These are phyloP conservation scores for Exophiala calicioides DNA, from an alignment of 2,329 filamentous ascomycete genomes.

Conservation along the genomic window DNA sequence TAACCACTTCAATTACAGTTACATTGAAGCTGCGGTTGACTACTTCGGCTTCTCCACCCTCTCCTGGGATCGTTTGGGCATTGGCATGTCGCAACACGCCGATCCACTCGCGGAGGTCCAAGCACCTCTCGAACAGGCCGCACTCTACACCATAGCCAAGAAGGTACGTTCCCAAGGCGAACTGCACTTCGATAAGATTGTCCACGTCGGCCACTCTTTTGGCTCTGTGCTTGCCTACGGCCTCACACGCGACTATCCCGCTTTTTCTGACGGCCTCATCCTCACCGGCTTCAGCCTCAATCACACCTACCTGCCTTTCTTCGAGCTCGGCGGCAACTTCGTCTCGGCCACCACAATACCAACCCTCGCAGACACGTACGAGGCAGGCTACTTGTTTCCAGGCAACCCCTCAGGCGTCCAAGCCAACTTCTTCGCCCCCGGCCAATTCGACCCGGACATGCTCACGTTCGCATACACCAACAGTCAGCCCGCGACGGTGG, in stretches of 20 bases:
- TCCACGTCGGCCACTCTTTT: conserved; percentile 65
- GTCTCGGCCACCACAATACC: conserved; percentile 18
- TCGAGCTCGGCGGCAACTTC: conserved; percentile 24
- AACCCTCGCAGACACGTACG: conserved; percentile 53
- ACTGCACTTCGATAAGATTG: conserved; percentile 41
- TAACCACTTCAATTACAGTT: conserved; percentile 64
- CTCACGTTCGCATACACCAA: conserved; percentile 48
- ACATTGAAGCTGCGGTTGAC: conserved; percentile 58
- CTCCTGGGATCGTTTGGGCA: conserved; percentile 63
- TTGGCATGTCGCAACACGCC: conserved; percentile 60
- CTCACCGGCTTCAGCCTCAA: conserved; percentile 63
- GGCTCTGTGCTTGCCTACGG: conserved; percentile 61
- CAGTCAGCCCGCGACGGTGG: conserved; percentile 59
- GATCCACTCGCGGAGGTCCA: conserved; percentile 64
- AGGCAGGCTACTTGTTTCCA: conserved; percentile 49
- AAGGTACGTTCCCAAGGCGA: conserved; percentile 48
- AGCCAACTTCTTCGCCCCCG: conserved; percentile 50
- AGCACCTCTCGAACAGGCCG: conserved; percentile 58
- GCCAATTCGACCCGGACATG: conserved; percentile 57
- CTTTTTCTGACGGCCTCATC: conserved; percentile 58
- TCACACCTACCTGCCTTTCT: conserved; percentile 44
- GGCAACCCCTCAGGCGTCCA: conserved; percentile 53
- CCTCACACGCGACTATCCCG: conserved; percentile 47
- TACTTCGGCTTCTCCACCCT: conserved; percentile 61
- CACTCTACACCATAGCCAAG: conserved; percentile 56